Base-by-base conservation (phyloP, 202 grass and related monocot species). In the Saccharum hybrid region DNA sequence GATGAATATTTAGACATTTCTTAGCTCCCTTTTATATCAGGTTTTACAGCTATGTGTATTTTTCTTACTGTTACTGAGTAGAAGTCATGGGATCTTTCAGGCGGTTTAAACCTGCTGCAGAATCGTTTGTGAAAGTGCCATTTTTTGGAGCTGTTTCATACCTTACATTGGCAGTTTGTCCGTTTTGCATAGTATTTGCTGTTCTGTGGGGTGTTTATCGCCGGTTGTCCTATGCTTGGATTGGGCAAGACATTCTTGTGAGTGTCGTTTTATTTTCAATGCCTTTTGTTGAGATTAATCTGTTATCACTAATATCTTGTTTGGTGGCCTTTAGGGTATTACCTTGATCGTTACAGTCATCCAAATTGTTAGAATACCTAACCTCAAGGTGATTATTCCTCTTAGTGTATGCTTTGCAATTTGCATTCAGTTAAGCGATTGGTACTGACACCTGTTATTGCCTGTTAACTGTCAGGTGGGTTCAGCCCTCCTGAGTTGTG, bases 211-310 rank as follows among this genome's bases (percentile, higher is more conserved):
- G 88, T 74, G 81, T 94, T 75, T 96, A 89, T 86, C 93, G 86
- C 7, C 81, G 82, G 16, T 8, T 77, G 49, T 76, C 83, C 23
- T 92, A 82, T 89, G 93, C 93, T 63, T 99, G 96, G 96, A 96
- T 99, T 79, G 93, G 93, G 46, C 96, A 99, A 96, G 96, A 99
- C 88, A 90, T 99, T 80, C 88, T 99, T 90, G 96, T 99, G 94
- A 81, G 88, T 74, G n/a, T 39, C 54, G 4, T 49, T 68, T 57
- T 73, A 15, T 63, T 84, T 81, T 67, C 5, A 8, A 31, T 57
- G 30, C 7, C 15, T 52, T 68, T 70, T 37, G 48, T 76, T 80
- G 40, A 57, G 33, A 86, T 66, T 61, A 46, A 73, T 76, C 13
- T 63, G 19, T 15, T n/a, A 76, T 60, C 10, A 66, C 77, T 80